Conservation (phyloP, 1,139 yeast species). For the Debaryomyces subglobosus region DNA sequence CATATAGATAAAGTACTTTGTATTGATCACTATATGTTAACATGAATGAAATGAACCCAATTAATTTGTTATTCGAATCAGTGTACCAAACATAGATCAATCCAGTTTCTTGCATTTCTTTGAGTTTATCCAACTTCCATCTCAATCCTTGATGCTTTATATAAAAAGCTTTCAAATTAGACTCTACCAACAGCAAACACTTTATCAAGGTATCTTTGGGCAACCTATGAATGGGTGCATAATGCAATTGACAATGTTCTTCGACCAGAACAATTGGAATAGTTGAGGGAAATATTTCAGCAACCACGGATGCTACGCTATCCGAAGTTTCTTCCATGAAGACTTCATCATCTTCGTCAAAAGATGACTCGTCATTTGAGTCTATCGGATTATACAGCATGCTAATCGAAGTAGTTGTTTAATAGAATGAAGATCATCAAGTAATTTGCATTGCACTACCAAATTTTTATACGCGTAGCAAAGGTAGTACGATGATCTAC, state of each 20-base stretch:
- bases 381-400: background rate
- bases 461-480: background rate
- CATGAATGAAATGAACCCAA: slow-evolving; percentile 48
- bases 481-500: background rate
- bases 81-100: slow-evolving; percentile 40
- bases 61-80: slow-evolving; percentile 22
- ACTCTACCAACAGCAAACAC: slow-evolving; percentile 27
- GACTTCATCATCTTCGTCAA: slow-evolving; percentile 26
- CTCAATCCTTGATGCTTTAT: slow-evolving; percentile 33
- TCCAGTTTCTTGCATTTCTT: slow-evolving; percentile 51
- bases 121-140: slow-evolving; percentile 48
- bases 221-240: slow-evolving; percentile 16
- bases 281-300: slow-evolving; percentile 17
- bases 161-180: slow-evolving; percentile 37
- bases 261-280: background rate
- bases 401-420: background rate
- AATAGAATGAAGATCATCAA: background rate
- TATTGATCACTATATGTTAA: slow-evolving; percentile 31
- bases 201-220: background rate
- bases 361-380: slow-evolving; percentile 5
- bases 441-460: slow-evolving; percentile 5
- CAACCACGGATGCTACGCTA: slow-evolving; percentile 16
- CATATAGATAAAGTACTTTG: slow-evolving; percentile 53
- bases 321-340: slow-evolving; percentile 22
- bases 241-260: slow-evolving; percentile 9